Base-by-base conservation (phyloP, 768 basidiomycete species). In the Boletus insuetus region DNA sequence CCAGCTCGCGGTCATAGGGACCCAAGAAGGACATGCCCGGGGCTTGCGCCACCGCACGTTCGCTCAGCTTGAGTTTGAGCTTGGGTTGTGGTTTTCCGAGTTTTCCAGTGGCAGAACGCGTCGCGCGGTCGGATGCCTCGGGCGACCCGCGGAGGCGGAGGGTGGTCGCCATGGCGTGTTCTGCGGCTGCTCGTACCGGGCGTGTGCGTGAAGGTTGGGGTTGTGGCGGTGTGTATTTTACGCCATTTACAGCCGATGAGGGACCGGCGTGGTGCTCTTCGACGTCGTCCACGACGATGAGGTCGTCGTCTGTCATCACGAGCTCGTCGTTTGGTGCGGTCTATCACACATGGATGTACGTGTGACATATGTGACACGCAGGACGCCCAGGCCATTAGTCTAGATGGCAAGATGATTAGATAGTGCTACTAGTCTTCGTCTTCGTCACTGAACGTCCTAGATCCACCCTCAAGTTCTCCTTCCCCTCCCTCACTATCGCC, bases 11-110 rank as follows among this genome's bases (percentile, higher is more conserved):
- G 74, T 98, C 95, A 70, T 94, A 98, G 13, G 87, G 80, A 8
- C 96, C 96, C 52, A 95, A 74, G 69, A 94, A 95, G 32, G 87
- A 90, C 83, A 84, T 89, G 55, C 91, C 92, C 48, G 87, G 89
- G 31, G 88, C 87, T 64, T 87, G 86, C 32, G 85, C 83, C 8
- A 85, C 88, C 4, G 87, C 83, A 64, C 89, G 90, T 55, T 91
- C 91, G 69, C 89, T 87, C 64, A 94, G 74, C 73, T 94, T 94
- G 49, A 94, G 82, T 69, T 93, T 94, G 35, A 94, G 80, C 69
- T 92, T 94, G 7, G 91, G 89, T 61, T 83, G 82, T 0, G 74
- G 73, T 32, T 65, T 64, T 53, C 79, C 82, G 13, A 73, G 62
- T 52, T 77, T 79, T 49, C 73, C 69, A 26, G 75, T 70, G 10